Base-by-base conservation (phyloP, 1,284 basidiomycete species). In the Heliocybe sulcata region DNA sequence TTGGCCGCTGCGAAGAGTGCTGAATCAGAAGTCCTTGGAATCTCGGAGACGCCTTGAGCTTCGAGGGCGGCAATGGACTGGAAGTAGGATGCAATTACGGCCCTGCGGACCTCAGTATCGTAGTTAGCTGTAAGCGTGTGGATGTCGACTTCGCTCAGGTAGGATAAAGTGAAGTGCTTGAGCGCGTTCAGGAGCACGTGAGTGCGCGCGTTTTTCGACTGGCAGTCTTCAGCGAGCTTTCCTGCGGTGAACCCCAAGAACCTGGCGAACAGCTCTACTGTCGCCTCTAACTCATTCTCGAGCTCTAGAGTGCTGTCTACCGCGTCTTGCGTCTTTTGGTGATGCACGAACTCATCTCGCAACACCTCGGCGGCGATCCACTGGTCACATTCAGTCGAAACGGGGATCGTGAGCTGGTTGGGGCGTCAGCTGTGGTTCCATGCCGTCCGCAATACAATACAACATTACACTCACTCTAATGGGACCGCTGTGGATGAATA, bases 301-400 rank as follows among this genome's bases (percentile, higher is more conserved):
- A 78, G 69, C 62, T 83, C 75, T 31, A 67, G 67, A 52, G 77
- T 72, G 54, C 69, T 73, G 63, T 81, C 77, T 65, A 79, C 69
- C 57, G 77, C 73, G 68, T 84, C 79, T 65, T 77, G 56, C 64
- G 76, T 75, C 52, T 77, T 73, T 65, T 89, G 81, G 55, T 79
- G 72, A 67, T 91, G 83, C 57, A 78, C 72, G 69, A 94, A 95
- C 61, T 93, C 90, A 64, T 94, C 92, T 67, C 89, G 80, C 59
- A 94, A 81, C 64, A 93, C 84, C 71, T 94, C 91, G 55, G 92
- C 92, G 53, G 85, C 80, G 64, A 93, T 90, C 92, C 93, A 95
- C 69, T 92, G 85, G 66, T 92, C 82, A 60, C 76, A 65, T 38
- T 77, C 76, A 19, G 89, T 85, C 51, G 90, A 86, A 59, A 95